Evolutionary conservation across 768 basidiomycete species (phyloP).

Genomic region (Trametes gibbosa): DNA sequence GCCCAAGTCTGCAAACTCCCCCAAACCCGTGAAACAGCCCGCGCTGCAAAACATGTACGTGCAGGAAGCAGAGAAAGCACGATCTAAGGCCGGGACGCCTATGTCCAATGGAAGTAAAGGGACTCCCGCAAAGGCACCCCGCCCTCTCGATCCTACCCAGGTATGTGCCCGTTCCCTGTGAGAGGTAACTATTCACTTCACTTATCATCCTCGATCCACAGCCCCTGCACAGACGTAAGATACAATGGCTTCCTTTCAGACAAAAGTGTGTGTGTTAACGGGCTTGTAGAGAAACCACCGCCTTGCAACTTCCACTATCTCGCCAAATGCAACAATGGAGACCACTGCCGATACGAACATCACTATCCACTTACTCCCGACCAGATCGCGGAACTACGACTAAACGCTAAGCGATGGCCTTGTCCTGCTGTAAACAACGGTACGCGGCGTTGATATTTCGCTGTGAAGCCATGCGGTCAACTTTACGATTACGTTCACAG

Average conservation of each 20-base stretch:
- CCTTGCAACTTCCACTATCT: constrained; percentile 40
- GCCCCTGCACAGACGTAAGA: constrained; percentile 35
- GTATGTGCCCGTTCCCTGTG: background rate
- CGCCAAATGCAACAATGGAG: constrained; percentile 30
- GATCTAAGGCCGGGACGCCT: constrained; percentile 15
- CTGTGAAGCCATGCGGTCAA: background rate
- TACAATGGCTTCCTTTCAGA: background rate
- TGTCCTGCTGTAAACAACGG: constrained; percentile 33
- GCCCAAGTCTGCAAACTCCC: constrained; percentile 7
- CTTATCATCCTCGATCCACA: background rate
- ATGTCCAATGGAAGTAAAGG: background rate
- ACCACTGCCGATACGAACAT: constrained; percentile 35
- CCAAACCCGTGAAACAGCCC: constrained; percentile 2
- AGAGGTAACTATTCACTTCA: background rate
- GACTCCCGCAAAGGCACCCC: constrained; percentile 6
- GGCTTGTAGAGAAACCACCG: constrained; percentile 32
- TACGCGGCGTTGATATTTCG: constrained; percentile 9
- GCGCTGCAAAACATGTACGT: constrained; percentile 12
- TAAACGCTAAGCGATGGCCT: constrained; percentile 35
- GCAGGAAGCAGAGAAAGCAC: constrained; percentile 30
- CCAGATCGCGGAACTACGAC: constrained; percentile 30
- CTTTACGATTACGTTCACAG: background rate
- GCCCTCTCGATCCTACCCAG: constrained; percentile 15
- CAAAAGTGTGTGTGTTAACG: background rate
- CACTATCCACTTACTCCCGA: constrained; percentile 31